A percentile compares a stretch with the other conserved stretches of the same genome.
Conservation (phyloP, 805 yeast species). For the Nakazawaea ishiwadae region DNA sequence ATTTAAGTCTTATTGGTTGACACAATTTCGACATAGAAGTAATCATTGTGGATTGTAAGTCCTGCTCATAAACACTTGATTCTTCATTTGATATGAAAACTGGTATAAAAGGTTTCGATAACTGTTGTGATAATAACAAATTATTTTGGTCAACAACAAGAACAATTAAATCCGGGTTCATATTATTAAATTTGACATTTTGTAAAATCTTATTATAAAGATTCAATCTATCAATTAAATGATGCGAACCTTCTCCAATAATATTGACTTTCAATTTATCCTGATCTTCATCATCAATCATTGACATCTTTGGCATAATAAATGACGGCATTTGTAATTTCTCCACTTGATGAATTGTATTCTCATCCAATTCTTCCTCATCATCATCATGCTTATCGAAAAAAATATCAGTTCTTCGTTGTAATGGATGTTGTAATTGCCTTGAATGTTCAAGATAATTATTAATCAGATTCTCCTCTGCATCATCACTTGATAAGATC, state of each 20-base stretch:
- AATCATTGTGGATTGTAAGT: conserved; percentile 13
- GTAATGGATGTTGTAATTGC: conserved; percentile 7
- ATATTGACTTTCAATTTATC: conserved; percentile 21
- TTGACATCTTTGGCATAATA: conserved; percentile 32
- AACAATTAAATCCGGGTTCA: conserved; percentile 22
- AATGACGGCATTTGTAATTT: conserved; percentile 25
- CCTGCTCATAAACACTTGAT: conserved; percentile 3
- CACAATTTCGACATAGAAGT: conserved; percentile 24
- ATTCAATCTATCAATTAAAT: conserved; percentile 20
- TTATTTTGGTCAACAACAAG: conserved; percentile 24
- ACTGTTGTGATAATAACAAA: conserved; percentile 22
- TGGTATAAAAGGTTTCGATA: conserved; percentile 27
- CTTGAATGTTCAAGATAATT: not conserved
- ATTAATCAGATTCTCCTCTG: conserved; percentile 19
- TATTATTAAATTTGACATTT: conserved; percentile 22
- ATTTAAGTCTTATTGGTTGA: conserved; percentile 24
- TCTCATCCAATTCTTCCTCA: conserved; percentile 11
- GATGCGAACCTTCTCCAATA: conserved; percentile 20
- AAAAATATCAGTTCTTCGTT: conserved; percentile 15
- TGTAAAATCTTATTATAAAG: conserved; percentile 24
- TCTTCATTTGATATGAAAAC: conserved; percentile 17
- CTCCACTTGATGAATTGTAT: conserved; percentile 20
- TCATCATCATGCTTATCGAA: conserved; percentile 20
- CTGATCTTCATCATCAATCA: conserved; percentile 14
- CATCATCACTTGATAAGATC: conserved; percentile 28